Evolutionary conservation across 345 rosid species (phyloP), one percentile per base, ranked within the genome.

Genomic region (Camelina neglecta): DNA sequence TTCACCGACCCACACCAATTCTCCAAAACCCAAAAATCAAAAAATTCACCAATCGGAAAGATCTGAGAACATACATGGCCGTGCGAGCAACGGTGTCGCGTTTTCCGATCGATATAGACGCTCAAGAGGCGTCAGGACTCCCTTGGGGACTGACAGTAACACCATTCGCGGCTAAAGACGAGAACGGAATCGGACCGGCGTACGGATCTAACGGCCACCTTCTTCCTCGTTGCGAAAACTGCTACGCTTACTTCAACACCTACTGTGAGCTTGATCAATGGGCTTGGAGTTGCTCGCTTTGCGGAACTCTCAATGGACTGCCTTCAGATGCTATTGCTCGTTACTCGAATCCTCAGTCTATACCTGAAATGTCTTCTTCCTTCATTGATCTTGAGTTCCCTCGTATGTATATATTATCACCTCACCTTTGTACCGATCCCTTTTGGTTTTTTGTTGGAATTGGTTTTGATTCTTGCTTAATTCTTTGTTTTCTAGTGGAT

Each of bases 231-330:
- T 92, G 97, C 85, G 99, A 95, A 76, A 88, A 89, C 75, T 92
- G 98, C 61, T 95, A 86, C 69, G 98, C 89, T 2, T 92, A 95
- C 88, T 95, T 95, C 88, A 95, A 88, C 70, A 87, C 90, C n/a
- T 92, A 84, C 77, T 89, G 99, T 57, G 94, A 90, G 50, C 87
- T 95, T 63, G 99, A 95, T n/a, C 93, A 92, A 69, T 92, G 99
- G 99, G 91, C 96, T 20, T 95, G 99, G 99, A 82, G 50, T 62
- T 95, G 98, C 81, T 69, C 97, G 45, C 94, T 90, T 56, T 95
- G 98, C 69, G 97, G 94, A 31, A 87, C 97, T 18, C 97, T 92
- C 63, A 95, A 92, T 44, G 94, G 98, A 55, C 88, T 95, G 18
- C 44, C 96, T 35, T 81, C 92, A 10, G 81, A 90, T 80, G 83